Evolutionary conservation across 1,284 basidiomycete species (phyloP), one percentile per base, ranked within the genome.

Genomic region (Bjerkandera adusta): DNA sequence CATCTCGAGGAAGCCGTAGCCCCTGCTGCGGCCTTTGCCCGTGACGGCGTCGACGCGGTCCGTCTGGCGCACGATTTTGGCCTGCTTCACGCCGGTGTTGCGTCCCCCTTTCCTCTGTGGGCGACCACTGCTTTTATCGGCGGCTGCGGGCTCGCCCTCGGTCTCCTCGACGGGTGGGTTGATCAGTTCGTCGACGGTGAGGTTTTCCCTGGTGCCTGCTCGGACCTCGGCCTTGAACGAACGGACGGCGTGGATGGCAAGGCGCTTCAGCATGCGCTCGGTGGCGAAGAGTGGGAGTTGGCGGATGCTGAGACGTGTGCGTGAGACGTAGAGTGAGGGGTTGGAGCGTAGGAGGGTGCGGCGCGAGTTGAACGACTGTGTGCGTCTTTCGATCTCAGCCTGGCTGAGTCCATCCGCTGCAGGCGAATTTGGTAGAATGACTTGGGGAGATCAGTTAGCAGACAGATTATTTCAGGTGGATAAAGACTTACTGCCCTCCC

Each of bases 1-100:
- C 79, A 97, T 82, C 71, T 99, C 96, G 33, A 99, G 63, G 71
- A 99, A 99, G 12, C 96, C 97, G 60, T 97, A 99, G 0, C 96
- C 96, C 62, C 89, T 91, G 56, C 87, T 91, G 46, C 88, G 79
- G 2, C 92, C 92, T 55, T 89, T 83, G 2, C 89, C 91, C 0
- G 90, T 95, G 25, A 94, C 65, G 0, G 89, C 75, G 63, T 99
- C 96, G 43, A 96, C 75, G 16, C 92, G 85, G 54, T 97, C 95
- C 20, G 76, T 73, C 64, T 91, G 85, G 12, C 93, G 82, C 10
- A 97, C 84, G 49, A 99, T 85, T 71, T 99, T 98, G 33, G 85
- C 75, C 68, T 99, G 96, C 70, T 79, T 93, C 71, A 80, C 84
- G 34, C 69, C 74, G 0, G 85, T 85, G 25, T 69, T 71, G 33